Base-by-base conservation (phyloP, 2,329 filamentous ascomycete species). In the Fusarium tuaranense region DNA sequence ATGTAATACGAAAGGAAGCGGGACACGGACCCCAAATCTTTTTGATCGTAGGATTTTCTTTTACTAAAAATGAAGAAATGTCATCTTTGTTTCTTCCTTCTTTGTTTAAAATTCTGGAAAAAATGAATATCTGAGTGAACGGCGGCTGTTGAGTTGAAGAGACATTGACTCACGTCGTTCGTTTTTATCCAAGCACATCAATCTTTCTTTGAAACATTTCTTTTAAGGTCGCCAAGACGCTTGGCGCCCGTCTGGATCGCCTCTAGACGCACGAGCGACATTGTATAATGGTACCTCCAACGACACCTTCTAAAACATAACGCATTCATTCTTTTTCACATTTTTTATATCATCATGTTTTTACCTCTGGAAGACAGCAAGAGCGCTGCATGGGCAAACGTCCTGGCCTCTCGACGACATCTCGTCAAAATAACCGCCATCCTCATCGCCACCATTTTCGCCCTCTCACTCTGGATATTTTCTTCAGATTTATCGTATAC, bases 381-480 rank as follows among this genome's bases (percentile, higher is more conserved):
- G 55, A 64, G 65, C 16, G 41, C 51, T 18, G 48, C 53, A 32
- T 74, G 65, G 44, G 34, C 64, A 22, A 27, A 36, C 5, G 18
- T 60, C 12, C 30, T 71, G 14, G 61, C 69, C 7, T 25, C 71
- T 9, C 71, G 71, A 34, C 71, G 74, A 20, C 69, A 46, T 12
- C 51, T 65, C 7, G 22, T 76, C 18, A 76, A 67, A 51, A 32
- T 59, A 7, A 48, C 74, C 4, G 66, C 30, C 14, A 22, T 73
- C 13, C 59, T 76, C 38, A 22, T 76, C 20, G 14, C 46, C n/a
- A 71, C 74, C 25, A 68, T 72, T 3, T 76, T 64, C 16, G 27
- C 67, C 1, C 39, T 77, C 18, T 75, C 75, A 0, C 36, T 77
- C 1, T 78, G 73, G 73, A 66, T 76, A 36, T 72, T 77, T 3